Evolutionary conservation across 495 filamentous ascomycete species (phyloP).

Genomic region (Neurospora hispaniola): DNA sequence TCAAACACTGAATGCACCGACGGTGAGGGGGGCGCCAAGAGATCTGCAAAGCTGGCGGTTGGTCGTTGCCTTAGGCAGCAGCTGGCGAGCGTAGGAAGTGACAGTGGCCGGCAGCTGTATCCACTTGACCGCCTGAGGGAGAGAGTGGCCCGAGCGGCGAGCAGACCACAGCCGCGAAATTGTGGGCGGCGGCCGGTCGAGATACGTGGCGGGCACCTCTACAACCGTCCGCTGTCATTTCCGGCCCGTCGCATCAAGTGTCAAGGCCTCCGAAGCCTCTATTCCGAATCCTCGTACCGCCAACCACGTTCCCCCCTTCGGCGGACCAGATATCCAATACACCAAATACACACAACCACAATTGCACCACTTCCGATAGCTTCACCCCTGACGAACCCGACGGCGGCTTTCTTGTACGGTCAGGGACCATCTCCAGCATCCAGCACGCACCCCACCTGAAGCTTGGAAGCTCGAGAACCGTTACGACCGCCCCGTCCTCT

Average conservation of each 20-base stretch:
- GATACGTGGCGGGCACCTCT: constrained; percentile 23
- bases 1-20: neutral
- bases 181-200: constrained; percentile 15
- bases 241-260: neutral
- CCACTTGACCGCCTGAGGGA: neutral
- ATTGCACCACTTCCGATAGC: constrained; percentile 1
- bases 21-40: neutral
- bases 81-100: neutral
- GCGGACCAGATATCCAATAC: neutral
- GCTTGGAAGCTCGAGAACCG: constrained; percentile 10
- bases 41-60: neutral
- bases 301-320: neutral
- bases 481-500: neutral
- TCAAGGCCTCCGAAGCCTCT: constrained; percentile 1
- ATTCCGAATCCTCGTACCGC: neutral
- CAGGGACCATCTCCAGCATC: constrained; percentile 3
- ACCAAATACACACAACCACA: neutral
- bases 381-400: neutral
- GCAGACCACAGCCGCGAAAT: constrained; percentile 27
- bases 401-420: constrained; percentile 6
- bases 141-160: neutral
- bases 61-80: neutral
- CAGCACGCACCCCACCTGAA: constrained; percentile 15
- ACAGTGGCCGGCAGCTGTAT: neutral
- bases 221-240: constrained; percentile 1